Base-by-base conservation (phyloP, 352 stramenopile genomes). In the Globisporangium mamillatum region DNA sequence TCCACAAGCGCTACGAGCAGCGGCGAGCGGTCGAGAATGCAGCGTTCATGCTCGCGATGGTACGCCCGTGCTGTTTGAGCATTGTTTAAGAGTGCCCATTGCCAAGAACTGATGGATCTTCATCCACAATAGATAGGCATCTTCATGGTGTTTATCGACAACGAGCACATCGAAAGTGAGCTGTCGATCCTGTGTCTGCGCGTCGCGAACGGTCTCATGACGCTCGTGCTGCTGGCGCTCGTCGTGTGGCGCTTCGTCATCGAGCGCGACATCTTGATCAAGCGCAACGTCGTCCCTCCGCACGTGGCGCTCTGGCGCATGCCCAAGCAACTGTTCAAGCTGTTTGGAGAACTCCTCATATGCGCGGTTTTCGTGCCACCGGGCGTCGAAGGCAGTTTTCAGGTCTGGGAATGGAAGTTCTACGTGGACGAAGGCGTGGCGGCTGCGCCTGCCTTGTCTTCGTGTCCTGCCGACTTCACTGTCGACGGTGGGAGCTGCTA, bases 361-460 rank as follows among this genome's bases (percentile, higher is more conserved):
- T 92, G 84, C 56, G 66, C 68, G 25, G 73, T 92, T 10, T 81
- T 76, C 46, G 73, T 94, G 0, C 86, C 86, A 3, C 86, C 84
- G 10, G 81, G 82, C 24, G 73, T 84, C 2, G 64, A 66, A 3
- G 78, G 79, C 1, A 79, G 60, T 27, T 89, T 94, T 24, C 64
- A 68, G 6, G 78, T 94, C 12, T 81, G 72, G 60, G 82, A 94
- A 52, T 94, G 84, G 86, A 90, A 88, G 66, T 89, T 77, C 44
- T 86, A 89, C 67, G 66, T 75, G 6, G 78, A 81, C 24, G 60
- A 72, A 16, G 54, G 44, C n/a, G 22, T 52, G 68, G 60, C 48
- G 44, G 44, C 44, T 24, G 41, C 16, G 16, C 18, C 44, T 24
- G 44, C 44, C 2, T 52, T 52, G 24, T 38, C 29, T 1, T 60